Evolutionary conservation across 139 green algal genomes (phyloP).

Genomic region (Chlorella sp.): DNA sequence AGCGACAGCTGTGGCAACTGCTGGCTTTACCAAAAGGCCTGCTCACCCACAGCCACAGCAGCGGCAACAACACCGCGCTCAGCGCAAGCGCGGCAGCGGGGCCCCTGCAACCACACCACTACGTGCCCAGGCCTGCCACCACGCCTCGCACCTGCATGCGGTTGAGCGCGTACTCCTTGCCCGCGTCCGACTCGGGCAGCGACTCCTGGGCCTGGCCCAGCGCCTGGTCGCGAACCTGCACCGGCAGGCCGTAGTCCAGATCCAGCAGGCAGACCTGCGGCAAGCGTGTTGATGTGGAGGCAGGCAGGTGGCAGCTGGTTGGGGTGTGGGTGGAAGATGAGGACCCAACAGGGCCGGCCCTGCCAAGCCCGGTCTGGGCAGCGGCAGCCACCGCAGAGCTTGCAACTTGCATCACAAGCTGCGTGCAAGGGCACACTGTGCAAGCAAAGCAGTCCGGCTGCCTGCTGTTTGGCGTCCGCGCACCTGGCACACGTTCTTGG

Average conservation of each 20-base stretch:
- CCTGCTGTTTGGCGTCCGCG: background rate
- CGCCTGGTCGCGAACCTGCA: slow-evolving; percentile 88
- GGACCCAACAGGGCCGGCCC: no score
- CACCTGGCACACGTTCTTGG: slow-evolving; percentile 98
- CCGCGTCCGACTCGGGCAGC: slow-evolving; percentile 86
- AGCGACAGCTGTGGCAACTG: no score
- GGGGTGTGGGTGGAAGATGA: background rate
- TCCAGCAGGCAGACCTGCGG: slow-evolving; percentile 96
- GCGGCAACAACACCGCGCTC: no score
- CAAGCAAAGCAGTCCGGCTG: background rate
- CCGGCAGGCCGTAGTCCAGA: slow-evolving; percentile 94
- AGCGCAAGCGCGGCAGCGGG: no score
- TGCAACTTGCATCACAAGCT: background rate
- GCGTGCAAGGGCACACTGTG: background rate
- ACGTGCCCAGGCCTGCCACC: no score
- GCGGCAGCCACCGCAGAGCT: background rate
- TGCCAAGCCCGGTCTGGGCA: no score
- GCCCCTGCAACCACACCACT: no score
- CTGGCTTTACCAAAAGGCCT: no score
- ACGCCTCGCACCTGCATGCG: slow-evolving; percentile 59
- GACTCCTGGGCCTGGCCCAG: slow-evolving; percentile 80
- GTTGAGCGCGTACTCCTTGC: slow-evolving; percentile 88
- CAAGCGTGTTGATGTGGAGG: background rate
- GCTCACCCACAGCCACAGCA: no score
- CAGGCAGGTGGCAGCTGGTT: background rate